phyloP scores from a whole-genome alignment of 176 grass and related monocot species.

The Juncus inflexus region DNA sequence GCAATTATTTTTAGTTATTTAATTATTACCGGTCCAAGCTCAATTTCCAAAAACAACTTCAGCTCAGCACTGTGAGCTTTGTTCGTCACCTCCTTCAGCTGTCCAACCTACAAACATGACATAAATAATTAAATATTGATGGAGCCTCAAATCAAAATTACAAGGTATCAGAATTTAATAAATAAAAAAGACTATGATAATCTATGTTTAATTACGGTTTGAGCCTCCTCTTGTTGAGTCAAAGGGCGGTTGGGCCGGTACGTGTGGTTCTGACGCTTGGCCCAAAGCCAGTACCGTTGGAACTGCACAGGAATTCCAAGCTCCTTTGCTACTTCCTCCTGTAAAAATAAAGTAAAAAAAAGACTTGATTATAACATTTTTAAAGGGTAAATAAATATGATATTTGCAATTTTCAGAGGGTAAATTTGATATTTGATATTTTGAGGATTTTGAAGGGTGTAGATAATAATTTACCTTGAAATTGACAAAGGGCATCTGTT shows the following conservation, averaged over 20 bases:
- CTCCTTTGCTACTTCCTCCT: constrained; percentile 97
- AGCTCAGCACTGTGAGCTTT: constrained; percentile 76
- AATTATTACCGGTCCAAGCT: constrained; percentile 52
- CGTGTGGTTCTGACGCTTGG: constrained; percentile 96
- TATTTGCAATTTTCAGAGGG: too few species aligned
- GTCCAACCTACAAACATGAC: constrained; percentile 58
- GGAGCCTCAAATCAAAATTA: not conserved
- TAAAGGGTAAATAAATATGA: too few species aligned
- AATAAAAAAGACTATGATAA: constrained; percentile 5
- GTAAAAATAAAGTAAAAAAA: constrained; percentile 17
- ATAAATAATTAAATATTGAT: constrained; percentile 1
- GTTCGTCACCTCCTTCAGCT: constrained; percentile 70
- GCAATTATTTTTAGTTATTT: constrained; percentile 2
- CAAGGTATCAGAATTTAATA: not conserved
- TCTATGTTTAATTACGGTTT: constrained; percentile 65
- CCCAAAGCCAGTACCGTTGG: constrained; percentile 97
- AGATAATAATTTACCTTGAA: constrained; percentile 63
- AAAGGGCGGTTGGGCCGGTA: constrained; percentile 91
- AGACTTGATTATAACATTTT: too few species aligned
- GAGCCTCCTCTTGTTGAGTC: constrained; percentile 63
- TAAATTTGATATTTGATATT: too few species aligned
- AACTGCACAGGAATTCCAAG: constrained; percentile 78
- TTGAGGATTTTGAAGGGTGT: not conserved
- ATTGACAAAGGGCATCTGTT: constrained; percentile 69
- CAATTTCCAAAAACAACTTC: constrained; percentile 85